phyloP scores from a whole-genome alignment of 805 yeast genomes.

The Teunomyces tritomae region DNA sequence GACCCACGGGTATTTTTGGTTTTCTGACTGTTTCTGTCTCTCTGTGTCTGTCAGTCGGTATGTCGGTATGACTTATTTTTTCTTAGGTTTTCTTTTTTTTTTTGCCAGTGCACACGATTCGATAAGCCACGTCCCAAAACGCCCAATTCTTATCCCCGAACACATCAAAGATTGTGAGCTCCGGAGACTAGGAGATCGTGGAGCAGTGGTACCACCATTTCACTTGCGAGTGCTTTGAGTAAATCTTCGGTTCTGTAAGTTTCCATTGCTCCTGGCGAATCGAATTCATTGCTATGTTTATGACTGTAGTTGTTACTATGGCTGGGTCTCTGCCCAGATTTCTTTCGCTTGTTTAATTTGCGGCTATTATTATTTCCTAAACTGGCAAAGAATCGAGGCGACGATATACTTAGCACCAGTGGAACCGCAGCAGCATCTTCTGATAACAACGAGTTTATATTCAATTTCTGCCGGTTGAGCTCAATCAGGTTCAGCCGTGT shows the following conservation, averaged over 20 bases:
- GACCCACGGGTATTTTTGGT: background rate
- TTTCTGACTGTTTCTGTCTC: background rate
- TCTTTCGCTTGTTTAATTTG: background rate
- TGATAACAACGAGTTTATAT: slow-evolving; percentile 4
- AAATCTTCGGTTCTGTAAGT: background rate
- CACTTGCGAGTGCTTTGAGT: background rate
- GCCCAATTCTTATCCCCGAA: background rate
- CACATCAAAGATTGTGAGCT: background rate
- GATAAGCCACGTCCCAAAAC: background rate
- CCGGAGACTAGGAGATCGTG: background rate
- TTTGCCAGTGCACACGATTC: background rate
- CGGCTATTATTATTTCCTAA: background rate
- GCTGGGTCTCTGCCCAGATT: background rate
- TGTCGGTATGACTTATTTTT: background rate
- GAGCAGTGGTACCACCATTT: background rate
- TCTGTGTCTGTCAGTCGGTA: too few species aligned
- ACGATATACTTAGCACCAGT: slow-evolving; percentile 5
- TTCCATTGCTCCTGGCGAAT: background rate
- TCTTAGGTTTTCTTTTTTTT: background rate
- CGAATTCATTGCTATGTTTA: too few species aligned
- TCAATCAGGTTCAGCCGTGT: background rate
- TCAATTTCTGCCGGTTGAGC: slow-evolving; percentile 2
- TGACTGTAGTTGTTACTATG: background rate
- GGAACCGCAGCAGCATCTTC: slow-evolving; percentile 5
- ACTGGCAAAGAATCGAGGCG: background rate